Evolutionary conservation across 306 rosid genomes (phyloP).

Genomic region (Prunus mira): DNA sequence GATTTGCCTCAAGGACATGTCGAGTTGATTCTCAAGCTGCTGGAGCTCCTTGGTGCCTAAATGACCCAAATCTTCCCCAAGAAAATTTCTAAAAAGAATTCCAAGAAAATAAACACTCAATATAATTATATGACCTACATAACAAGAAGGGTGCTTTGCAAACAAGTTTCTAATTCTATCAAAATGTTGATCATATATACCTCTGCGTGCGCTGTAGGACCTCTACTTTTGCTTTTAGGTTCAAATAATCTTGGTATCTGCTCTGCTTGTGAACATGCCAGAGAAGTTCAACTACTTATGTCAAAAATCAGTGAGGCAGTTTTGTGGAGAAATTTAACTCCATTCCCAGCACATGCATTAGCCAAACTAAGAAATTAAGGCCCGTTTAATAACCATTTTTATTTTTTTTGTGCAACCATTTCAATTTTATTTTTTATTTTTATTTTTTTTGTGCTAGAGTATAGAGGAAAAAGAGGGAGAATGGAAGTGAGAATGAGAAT

Average conservation of each 20-base stretch:
- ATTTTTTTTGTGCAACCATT: too few relatives aligned
- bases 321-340: background rate
- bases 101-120: background rate
- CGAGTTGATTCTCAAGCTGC: conserved; percentile 63
- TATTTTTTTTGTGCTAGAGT: too few relatives aligned
- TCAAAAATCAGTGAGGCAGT: background rate
- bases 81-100: conserved; percentile 40
- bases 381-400: too few relatives aligned
- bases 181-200: conserved; percentile 25
- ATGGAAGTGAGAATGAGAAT: too few relatives aligned
- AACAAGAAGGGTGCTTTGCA: too few relatives aligned
- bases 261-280: conserved; percentile 34
- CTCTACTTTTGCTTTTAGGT: conserved; percentile 62
- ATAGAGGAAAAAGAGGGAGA: too few relatives aligned
- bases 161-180: background rate
- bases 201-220: conserved; percentile 60
- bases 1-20: conserved; percentile 54
- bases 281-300: background rate
- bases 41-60: conserved; percentile 53
- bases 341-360: too few relatives aligned
- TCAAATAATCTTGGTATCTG: conserved; percentile 64
- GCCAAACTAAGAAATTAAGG: too few relatives aligned
- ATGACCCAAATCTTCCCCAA: conserved; percentile 69
- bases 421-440: too few relatives aligned
- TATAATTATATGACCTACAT: too few relatives aligned